phyloP scores from a whole-genome alignment of 2,329 filamentous ascomycete genomes.

The Onygenales sp. region DNA sequence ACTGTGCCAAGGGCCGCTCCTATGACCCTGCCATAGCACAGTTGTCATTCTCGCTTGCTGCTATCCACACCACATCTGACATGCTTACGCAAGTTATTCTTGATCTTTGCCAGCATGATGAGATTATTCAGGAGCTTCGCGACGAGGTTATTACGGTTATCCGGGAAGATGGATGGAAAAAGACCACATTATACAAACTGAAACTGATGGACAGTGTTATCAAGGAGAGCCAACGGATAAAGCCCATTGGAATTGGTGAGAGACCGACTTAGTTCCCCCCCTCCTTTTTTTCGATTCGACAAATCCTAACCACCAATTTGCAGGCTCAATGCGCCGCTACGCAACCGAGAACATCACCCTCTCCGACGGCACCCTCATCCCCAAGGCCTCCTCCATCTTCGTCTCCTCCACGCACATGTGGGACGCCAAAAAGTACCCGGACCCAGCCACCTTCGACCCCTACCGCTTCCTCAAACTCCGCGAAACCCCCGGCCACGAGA shows the following conservation, averaged over 20 bases:
- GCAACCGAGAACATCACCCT: constrained; percentile 9
- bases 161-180: constrained; percentile 20
- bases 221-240: constrained; percentile 30
- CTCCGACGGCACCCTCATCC: constrained; percentile 11
- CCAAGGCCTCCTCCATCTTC: constrained; percentile 9
- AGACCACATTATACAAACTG: constrained; percentile 29
- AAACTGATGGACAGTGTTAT: constrained; percentile 35
- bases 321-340: constrained; percentile 8
- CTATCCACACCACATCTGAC: constrained; percentile 17
- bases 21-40: constrained; percentile 15
- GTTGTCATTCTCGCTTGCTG: constrained; percentile 13
- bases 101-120: constrained; percentile 11
- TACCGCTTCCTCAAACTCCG: constrained; percentile 12
- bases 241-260: constrained; percentile 16
- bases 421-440: constrained; percentile 10
- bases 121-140: constrained; percentile 10
- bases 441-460: constrained; percentile 11
- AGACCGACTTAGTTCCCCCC: neutral
- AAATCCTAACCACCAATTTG: constrained; percentile 6
- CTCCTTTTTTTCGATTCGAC: neutral
- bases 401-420: constrained; percentile 10
- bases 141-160: constrained; percentile 15
- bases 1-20: constrained; percentile 12
- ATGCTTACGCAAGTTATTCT: constrained; percentile 15
- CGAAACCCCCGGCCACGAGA: constrained; percentile 6